Evolutionary conservation across 495 filamentous ascomycete genomes (phyloP).

Genomic region (Penicillium psychrofluorescens): DNA sequence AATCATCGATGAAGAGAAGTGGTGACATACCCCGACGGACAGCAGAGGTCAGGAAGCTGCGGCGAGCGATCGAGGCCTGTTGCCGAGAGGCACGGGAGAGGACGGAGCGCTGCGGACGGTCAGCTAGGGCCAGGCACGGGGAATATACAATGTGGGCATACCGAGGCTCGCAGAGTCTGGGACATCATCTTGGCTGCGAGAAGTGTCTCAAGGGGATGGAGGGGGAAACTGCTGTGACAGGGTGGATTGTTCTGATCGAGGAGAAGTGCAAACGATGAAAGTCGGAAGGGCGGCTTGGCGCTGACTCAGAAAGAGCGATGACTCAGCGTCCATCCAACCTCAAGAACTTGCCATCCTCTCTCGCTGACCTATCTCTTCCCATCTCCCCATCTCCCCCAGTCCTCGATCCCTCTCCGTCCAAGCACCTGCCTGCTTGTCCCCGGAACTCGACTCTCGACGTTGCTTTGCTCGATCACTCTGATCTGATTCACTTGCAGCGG

Average conservation of each 20-base stretch:
- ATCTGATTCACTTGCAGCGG: slow-evolving; percentile 15
- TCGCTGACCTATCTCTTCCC: slow-evolving; percentile 3
- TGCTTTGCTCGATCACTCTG: slow-evolving; percentile 11
- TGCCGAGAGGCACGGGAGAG: slow-evolving; percentile 70
- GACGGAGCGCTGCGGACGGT: slow-evolving; percentile 62
- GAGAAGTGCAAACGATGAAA: slow-evolving; percentile 26
- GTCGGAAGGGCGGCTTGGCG: slow-evolving; percentile 24
- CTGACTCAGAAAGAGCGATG: slow-evolving; percentile 11
- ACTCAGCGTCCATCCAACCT: slow-evolving; percentile 1
- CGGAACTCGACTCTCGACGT: slow-evolving; percentile 22
- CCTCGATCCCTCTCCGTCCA: slow-evolving; percentile 9
- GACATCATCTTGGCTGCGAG: slow-evolving; percentile 54
- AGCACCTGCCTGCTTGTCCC: slow-evolving; percentile 20
- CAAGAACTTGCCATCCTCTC: slow-evolving; percentile 2
- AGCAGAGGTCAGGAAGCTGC: slow-evolving; percentile 66
- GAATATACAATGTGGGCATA: slow-evolving; percentile 29
- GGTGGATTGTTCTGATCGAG: slow-evolving; percentile 29
- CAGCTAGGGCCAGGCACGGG: slow-evolving; percentile 10
- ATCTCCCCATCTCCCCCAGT: slow-evolving; percentile 13
- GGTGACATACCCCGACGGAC: slow-evolving; percentile 33
- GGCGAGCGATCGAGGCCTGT: slow-evolving; percentile 58
- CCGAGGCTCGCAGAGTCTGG: slow-evolving; percentile 60
- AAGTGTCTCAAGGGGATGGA: slow-evolving; percentile 17
- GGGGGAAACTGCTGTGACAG: slow-evolving; percentile 22
- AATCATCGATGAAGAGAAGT: neutral